Evolutionary conservation across 345 rosid species (phyloP), one percentile per base, ranked within the genome.

Genomic region (Cardamine occulta): DNA sequence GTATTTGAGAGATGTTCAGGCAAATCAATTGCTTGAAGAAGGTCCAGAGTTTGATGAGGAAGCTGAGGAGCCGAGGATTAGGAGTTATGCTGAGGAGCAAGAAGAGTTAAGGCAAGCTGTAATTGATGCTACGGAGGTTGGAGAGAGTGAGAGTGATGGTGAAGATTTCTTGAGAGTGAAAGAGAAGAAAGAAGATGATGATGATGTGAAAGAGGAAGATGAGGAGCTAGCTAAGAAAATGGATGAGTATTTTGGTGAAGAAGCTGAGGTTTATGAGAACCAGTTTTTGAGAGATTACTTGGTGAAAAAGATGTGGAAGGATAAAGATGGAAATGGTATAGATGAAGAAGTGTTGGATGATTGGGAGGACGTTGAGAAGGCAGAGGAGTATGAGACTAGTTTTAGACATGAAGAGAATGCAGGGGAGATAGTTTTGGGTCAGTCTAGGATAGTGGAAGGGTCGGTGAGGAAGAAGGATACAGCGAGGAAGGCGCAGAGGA

Each of bases 391-490:
- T 23, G 98, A 91, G 80, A 81, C 64, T 26, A 82, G 68, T 11
- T 94, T 70, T 65, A 82, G 97, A 73, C 85, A 87, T 29, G 92
- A 91, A 77, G 96, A 94, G 82, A 76, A 76, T 72, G 82, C 56
- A 6, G 96, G 82, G 21, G 98, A 88, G 68, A 57, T 86, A 34
- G 86, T 91, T 58, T 70, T 87, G 90, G 91, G 95, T 29, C 85
- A 88, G 57, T 85, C 97, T 0, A 82, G 98, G 82, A 73, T 53
- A 28, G 89, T 91, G 14, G 95, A 89, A 71, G 97, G 88, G 10
- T 83, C 97, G 0, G 97, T 94, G 52, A 88, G 98, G 89, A 91
- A 89, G 86, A 86, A 86, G 77, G 90, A 85, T 17, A 86, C 54
- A 10, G 52, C 93, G 0, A 87, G 98, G 85, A 88, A 86, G 73